phyloP scores from a whole-genome alignment of 495 filamentous ascomycete species.

The Aspergillus sparsus region DNA sequence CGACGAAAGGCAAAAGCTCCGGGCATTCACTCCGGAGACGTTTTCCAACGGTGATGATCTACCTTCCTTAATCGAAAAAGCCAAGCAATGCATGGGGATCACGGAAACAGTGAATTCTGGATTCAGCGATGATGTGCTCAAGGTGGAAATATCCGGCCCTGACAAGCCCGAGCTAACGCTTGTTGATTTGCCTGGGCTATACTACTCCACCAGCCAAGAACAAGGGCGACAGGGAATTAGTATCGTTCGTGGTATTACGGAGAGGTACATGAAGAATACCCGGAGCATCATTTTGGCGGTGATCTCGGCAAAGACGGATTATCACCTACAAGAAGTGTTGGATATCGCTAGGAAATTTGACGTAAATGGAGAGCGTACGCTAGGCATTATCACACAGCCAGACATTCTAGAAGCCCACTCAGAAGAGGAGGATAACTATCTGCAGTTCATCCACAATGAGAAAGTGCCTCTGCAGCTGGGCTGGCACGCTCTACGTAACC shows the following conservation, averaged over 20 bases:
- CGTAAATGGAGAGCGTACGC: slow-evolving; percentile 43
- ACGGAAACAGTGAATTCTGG: slow-evolving; percentile 25
- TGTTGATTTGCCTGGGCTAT: slow-evolving; percentile 67
- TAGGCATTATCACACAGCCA: slow-evolving; percentile 56
- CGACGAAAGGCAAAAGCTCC: slow-evolving; percentile 19
- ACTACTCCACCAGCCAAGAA: slow-evolving; percentile 43
- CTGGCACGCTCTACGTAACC: slow-evolving; percentile 70
- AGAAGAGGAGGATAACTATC: slow-evolving; percentile 48
- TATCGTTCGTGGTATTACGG: slow-evolving; percentile 53
- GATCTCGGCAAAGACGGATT: slow-evolving; percentile 54
- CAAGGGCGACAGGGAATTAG: slow-evolving; percentile 33
- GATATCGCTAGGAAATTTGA: slow-evolving; percentile 45
- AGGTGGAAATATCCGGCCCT: slow-evolving; percentile 63
- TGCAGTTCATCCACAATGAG: slow-evolving; percentile 59
- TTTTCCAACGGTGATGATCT: slow-evolving; percentile 35
- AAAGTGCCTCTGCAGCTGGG: slow-evolving; percentile 63
- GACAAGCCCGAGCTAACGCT: slow-evolving; percentile 61
- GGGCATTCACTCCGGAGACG: slow-evolving; percentile 13
- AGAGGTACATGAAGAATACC: slow-evolving; percentile 58
- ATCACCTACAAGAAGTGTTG: slow-evolving; percentile 52
- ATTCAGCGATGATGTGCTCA: slow-evolving; percentile 63
- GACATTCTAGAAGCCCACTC: slow-evolving; percentile 38
- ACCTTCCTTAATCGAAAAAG: slow-evolving; percentile 45
- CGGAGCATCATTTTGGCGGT: slow-evolving; percentile 67
- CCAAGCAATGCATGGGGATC: slow-evolving; percentile 54